phyloP scores from a whole-genome alignment of 73 alveolate genomes.

The Paramecium tetraurelia region DNA sequence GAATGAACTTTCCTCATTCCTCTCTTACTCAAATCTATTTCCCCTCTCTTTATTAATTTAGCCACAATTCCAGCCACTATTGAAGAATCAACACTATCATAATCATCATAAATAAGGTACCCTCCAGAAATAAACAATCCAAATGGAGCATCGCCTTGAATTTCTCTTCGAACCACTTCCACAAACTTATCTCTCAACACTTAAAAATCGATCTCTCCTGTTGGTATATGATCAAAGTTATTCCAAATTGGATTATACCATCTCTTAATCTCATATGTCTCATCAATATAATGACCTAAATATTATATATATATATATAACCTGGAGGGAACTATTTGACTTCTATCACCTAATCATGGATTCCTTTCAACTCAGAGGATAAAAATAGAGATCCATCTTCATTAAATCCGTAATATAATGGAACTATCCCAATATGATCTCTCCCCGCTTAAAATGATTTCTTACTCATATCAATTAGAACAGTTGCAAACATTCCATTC shows the following conservation, averaged over 20 bases:
- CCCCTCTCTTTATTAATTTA: conserved; percentile 48
- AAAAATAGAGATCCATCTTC: conserved; percentile 54
- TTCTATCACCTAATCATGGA: conserved; percentile 63
- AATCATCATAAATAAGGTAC: neutral
- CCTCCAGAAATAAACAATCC: conserved; percentile 73
- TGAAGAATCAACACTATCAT: conserved; percentile 68
- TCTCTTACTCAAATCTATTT: conserved; percentile 50
- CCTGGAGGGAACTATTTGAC: conserved; percentile 68
- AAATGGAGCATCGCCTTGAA: conserved; percentile 76
- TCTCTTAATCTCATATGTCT: neutral
- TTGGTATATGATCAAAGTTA: conserved; percentile 49
- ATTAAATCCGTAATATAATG: conserved; percentile 67
- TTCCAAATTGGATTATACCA: conserved; percentile 63
- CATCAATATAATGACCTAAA: conserved; percentile 45
- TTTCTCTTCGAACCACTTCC: conserved; percentile 57
- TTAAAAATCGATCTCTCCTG: neutral
- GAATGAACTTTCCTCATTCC: conserved; percentile 69
- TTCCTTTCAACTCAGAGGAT: conserved; percentile 74
- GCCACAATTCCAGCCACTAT: conserved; percentile 66
- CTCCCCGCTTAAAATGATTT: conserved; percentile 62
- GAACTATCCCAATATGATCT: conserved; percentile 73
- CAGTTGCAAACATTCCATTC: conserved; percentile 73
- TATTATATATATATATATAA: neutral
- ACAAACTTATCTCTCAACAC: conserved; percentile 59
- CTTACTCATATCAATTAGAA: conserved; percentile 61